phyloP scores from a whole-genome alignment of 805 yeast genomes.

The Saturnispora halmiae region DNA sequence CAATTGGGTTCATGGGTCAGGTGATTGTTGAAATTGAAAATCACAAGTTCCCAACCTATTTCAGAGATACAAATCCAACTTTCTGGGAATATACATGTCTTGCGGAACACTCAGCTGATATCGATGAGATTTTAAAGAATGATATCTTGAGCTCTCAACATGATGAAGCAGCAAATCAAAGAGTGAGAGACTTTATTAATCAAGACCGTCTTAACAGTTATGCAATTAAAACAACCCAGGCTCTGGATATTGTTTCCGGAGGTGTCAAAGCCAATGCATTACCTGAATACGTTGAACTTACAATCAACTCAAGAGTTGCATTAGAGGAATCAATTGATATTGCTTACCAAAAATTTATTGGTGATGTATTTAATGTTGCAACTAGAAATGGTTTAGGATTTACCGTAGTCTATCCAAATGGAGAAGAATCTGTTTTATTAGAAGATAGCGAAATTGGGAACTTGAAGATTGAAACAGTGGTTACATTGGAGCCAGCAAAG shows the following conservation, averaged over 20 bases:
- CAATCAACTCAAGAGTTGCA: slow-evolving; percentile 39
- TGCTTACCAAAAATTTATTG: slow-evolving; percentile 28
- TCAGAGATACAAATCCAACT: slow-evolving; percentile 37
- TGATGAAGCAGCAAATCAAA: slow-evolving; percentile 30
- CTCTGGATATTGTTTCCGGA: slow-evolving; percentile 38
- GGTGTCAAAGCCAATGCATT: slow-evolving; percentile 44
- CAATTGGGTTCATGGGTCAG: slow-evolving; percentile 39
- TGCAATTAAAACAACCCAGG: slow-evolving; percentile 39
- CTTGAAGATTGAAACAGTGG: slow-evolving; percentile 15
- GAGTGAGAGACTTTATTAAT: slow-evolving; percentile 30
- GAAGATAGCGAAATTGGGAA: slow-evolving; percentile 24
- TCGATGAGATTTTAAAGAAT: slow-evolving; percentile 28
- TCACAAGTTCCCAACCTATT: slow-evolving; percentile 29
- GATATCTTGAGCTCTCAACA: slow-evolving; percentile 33
- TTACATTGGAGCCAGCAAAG: slow-evolving; percentile 36
- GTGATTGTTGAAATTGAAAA: slow-evolving; percentile 34
- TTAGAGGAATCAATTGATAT: slow-evolving; percentile 33
- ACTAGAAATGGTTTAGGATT: slow-evolving; percentile 29
- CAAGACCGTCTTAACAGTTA: slow-evolving; percentile 26
- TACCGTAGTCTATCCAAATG: slow-evolving; percentile 10
- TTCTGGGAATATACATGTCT: slow-evolving; percentile 36
- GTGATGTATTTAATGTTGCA: slow-evolving; percentile 29
- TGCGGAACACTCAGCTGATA: slow-evolving; percentile 34
- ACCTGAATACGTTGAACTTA: slow-evolving; percentile 38
- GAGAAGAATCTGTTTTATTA: slow-evolving; percentile 18